These are phyloP conservation scores for Aspergillus neoniger DNA, from an alignment of 2,329 filamentous ascomycete genomes.

Conservation along the genomic window DNA sequence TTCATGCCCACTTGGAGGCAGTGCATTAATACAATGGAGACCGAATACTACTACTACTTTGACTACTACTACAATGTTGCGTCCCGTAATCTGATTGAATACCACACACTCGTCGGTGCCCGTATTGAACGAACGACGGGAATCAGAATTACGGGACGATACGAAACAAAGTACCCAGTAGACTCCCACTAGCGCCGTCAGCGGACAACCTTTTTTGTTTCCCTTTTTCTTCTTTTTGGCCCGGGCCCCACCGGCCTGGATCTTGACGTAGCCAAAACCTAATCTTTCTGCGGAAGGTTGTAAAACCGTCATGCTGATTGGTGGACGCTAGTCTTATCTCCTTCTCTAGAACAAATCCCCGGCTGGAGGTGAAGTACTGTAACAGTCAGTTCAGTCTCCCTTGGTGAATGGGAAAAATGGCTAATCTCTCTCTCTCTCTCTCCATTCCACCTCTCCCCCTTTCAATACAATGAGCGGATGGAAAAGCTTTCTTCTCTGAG, in stretches of 20 bases:
- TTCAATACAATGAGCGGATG: background rate
- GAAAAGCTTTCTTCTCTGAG: background rate
- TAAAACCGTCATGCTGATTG: constrained; percentile 35
- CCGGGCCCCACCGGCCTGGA: constrained; percentile 27
- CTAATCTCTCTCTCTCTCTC: background rate
- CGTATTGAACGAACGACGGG: constrained; percentile 5
- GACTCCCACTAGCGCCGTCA: constrained; percentile 20
- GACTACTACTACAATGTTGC: background rate
- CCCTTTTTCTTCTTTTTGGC: constrained; percentile 17
- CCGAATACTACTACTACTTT: background rate
- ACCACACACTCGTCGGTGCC: background rate
- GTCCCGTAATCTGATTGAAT: background rate
- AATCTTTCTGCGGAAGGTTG: constrained; percentile 36
- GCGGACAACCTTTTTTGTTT: constrained; percentile 16
- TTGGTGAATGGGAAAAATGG: no score
- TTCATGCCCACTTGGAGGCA: background rate
- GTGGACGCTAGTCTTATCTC: constrained; percentile 34
- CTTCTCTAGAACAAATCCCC: constrained; percentile 16
- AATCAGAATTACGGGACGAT: constrained; percentile 14
- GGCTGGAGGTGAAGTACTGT: constrained; percentile 4
- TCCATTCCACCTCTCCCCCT: background rate
- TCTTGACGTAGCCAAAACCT: constrained; percentile 42
- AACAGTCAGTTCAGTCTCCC: background rate
- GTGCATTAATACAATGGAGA: background rate
- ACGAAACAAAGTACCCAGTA: constrained; percentile 9